Percentiles rank a stretch among this genome's conserved stretches.
These are phyloP conservation scores for Novymonas esmeraldas DNA, from an alignment of 208 protist species.

Conservation along the genomic window DNA sequence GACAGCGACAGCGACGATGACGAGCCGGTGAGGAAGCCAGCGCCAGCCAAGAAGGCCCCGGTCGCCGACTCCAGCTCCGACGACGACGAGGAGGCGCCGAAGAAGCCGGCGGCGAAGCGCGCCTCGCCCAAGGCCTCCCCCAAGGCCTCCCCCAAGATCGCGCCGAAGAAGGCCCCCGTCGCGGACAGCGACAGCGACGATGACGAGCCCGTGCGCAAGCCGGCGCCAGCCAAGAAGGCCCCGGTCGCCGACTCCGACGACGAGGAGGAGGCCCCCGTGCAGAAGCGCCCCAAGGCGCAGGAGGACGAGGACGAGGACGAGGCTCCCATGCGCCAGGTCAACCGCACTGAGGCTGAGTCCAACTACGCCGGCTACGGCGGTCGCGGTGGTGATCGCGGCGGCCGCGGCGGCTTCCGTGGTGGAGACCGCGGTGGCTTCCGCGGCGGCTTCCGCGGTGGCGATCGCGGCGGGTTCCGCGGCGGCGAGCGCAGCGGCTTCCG, in stretches of 20 bases:
- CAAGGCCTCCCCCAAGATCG: slow-evolving; percentile 26
- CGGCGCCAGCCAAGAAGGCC: slow-evolving; percentile 35
- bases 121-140: slow-evolving; percentile 39
- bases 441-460: slow-evolving; percentile 34
- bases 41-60: slow-evolving; percentile 48
- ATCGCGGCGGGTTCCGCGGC: slow-evolving; percentile 35
- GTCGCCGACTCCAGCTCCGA: slow-evolving; percentile 37
- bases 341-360: slow-evolving; percentile 40
- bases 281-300: slow-evolving; percentile 14
- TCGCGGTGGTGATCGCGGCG: slow-evolving; percentile 33
- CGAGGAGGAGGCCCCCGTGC: slow-evolving; percentile 21
- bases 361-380: slow-evolving; percentile 36
- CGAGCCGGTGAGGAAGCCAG: slow-evolving; percentile 54
- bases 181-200: slow-evolving; percentile 46
- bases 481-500: slow-evolving; percentile 35
- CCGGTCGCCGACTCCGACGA: slow-evolving; percentile 15
- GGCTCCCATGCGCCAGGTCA: slow-evolving; percentile 43
- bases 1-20: slow-evolving; percentile 43
- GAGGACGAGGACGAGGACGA: slow-evolving; percentile 35
- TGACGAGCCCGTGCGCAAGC: slow-evolving; percentile 55
- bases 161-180: slow-evolving; percentile 47
- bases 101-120: slow-evolving; percentile 31
- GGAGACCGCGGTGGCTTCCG: slow-evolving; percentile 34
- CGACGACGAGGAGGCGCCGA: slow-evolving; percentile 56
- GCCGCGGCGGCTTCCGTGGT: slow-evolving; percentile 35